Conservation (phyloP, 2,329 filamentous ascomycete genomes). For the Cadophora luteo-olivacea region DNA sequence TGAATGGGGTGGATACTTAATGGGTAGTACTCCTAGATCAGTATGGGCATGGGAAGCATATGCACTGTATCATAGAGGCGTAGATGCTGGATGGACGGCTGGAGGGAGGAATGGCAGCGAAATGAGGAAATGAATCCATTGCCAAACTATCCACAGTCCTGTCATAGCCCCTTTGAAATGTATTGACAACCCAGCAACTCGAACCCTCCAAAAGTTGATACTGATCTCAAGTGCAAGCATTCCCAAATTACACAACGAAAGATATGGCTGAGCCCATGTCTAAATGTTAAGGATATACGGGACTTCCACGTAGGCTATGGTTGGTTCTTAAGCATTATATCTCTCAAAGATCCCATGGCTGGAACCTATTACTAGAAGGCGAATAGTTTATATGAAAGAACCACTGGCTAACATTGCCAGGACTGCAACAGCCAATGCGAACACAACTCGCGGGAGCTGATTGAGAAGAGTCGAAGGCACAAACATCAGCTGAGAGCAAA, state of each 20-base stretch:
- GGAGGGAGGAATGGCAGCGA: slow-evolving; percentile 16
- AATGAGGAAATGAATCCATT: slow-evolving; percentile 25
- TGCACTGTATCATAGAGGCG: slow-evolving; percentile 43
- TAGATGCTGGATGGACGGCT: slow-evolving; percentile 22
- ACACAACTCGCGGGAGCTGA: too few species aligned
- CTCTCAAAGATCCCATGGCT: too few species aligned
- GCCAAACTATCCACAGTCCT: neutral
- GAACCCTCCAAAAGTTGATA: neutral
- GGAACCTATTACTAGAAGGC: too few species aligned
- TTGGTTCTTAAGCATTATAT: too few species aligned
- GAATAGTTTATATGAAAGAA: too few species aligned
- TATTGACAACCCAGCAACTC: neutral
- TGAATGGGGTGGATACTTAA: neutral
- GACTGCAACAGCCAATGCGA: too few species aligned
- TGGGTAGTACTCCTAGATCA: slow-evolving; percentile 15
- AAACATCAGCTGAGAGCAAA: neutral
- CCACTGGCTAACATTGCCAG: too few species aligned
- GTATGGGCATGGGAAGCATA: slow-evolving; percentile 23
- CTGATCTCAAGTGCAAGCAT: neutral
- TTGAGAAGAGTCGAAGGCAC: neutral
- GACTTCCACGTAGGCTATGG: too few species aligned
- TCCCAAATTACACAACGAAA: neutral
- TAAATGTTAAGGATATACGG: too few species aligned
- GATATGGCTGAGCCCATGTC: too few species aligned
- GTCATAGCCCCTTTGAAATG: neutral